Conservation (phyloP, 768 basidiomycete species). For the Suillus americanus region DNA sequence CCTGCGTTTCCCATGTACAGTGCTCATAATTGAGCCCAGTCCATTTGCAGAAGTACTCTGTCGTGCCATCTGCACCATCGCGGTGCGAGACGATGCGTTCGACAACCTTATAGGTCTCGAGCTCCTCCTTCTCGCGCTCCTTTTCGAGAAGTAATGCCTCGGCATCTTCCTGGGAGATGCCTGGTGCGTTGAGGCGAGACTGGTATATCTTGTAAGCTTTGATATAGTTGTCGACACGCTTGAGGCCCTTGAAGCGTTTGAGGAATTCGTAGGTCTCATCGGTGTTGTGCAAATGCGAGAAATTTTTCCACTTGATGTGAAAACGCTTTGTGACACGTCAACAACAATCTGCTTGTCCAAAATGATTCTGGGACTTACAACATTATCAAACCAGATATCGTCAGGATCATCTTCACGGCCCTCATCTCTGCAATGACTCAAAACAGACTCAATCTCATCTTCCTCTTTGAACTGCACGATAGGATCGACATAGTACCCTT, state of each 20-base stretch:
- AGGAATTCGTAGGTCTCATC: slow-evolving; percentile 97
- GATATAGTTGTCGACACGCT: slow-evolving; percentile 99
- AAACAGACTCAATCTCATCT: slow-evolving; percentile 91
- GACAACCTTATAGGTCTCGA: slow-evolving; percentile 87
- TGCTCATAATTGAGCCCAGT: slow-evolving; percentile 88
- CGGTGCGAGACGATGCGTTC: slow-evolving; percentile 87
- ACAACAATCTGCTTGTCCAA: neutral
- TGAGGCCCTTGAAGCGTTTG: slow-evolving; percentile 92
- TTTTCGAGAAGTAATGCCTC: slow-evolving; percentile 88
- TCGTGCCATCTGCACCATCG: slow-evolving; percentile 53
- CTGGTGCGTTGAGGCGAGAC: slow-evolving; percentile 58
- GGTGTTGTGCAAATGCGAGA: slow-evolving; percentile 98
- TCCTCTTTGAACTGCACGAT: slow-evolving; percentile 55
- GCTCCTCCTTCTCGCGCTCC: slow-evolving; percentile 88
- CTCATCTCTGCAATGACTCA: slow-evolving; percentile 85
- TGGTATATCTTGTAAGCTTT: slow-evolving; percentile 82
- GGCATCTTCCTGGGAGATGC: slow-evolving; percentile 80
- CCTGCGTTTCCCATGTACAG: slow-evolving; percentile 91
- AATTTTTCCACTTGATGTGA: slow-evolving; percentile 99
- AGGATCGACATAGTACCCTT: slow-evolving; percentile 56
- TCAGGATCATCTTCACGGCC: slow-evolving; percentile 71
- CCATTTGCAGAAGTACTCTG: slow-evolving; percentile 98
- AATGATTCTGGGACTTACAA: slow-evolving; percentile 49
- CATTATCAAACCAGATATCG: slow-evolving; percentile 85
- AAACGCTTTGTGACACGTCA: slow-evolving; percentile 63